Conservation (phyloP, 192 early-diverging fungal genomes). For the Backusella parvicylindrica region DNA sequence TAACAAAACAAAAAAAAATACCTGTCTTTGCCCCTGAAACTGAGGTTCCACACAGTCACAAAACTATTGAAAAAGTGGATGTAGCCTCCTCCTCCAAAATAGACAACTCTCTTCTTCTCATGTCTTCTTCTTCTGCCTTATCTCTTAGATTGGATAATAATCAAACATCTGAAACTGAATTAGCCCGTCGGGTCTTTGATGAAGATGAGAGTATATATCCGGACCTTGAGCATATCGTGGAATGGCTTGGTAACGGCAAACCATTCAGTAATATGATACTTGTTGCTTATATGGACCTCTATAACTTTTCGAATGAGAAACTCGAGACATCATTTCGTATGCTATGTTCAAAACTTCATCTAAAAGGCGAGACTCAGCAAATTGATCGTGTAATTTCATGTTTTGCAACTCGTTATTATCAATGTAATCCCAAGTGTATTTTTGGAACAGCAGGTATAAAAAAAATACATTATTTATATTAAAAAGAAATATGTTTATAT, state of each 20-base stretch:
- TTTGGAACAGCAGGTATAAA: slow-evolving; percentile 38
- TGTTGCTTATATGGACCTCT: slow-evolving; percentile 21
- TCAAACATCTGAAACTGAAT: background rate
- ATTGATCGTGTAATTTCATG: slow-evolving; percentile 86
- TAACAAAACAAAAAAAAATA: background rate
- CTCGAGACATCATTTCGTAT: slow-evolving; percentile 27
- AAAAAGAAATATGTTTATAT: background rate
- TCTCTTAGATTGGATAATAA: background rate
- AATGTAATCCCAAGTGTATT: slow-evolving; percentile 70
- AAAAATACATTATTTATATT: background rate
- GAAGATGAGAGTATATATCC: slow-evolving; percentile 15
- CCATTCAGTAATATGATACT: slow-evolving; percentile 14
- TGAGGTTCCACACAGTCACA: background rate
- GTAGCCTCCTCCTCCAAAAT: background rate
- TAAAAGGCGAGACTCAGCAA: slow-evolving; percentile 92
- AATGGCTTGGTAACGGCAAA: slow-evolving; percentile 30
- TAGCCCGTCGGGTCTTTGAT: slow-evolving; percentile 25
- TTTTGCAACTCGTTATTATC: slow-evolving; percentile 75
- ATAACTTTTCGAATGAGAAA: slow-evolving; percentile 20
- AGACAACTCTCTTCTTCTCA: background rate
- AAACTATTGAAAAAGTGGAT: background rate
- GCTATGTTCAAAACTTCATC: slow-evolving; percentile 72
- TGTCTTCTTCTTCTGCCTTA: background rate
- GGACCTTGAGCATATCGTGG: slow-evolving; percentile 21
- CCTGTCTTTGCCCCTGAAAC: background rate